Evolutionary conservation across 2,329 filamentous ascomycete species (phyloP), one percentile per base, ranked within the genome.

Genomic region (Aspergillus sp.): DNA sequence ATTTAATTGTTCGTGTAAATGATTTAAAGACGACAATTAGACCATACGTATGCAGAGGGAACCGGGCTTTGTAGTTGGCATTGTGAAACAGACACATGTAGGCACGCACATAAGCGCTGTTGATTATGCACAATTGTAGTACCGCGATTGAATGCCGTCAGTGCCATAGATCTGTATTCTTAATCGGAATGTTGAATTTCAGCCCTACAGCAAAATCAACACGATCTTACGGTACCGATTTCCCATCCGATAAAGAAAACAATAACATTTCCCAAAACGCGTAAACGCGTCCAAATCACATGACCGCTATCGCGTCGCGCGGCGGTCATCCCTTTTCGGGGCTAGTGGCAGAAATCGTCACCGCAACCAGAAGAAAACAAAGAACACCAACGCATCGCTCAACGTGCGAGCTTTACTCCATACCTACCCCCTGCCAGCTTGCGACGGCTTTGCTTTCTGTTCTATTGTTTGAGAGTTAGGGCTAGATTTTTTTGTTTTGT

Each of bases 221-320:
- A 27, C 25, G 3, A 27, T 27, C 25, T 30, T 10, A 19, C 17
- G 17, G 17, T 19, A 30, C 9, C 7, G 15, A 39, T 17, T 22
- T 39, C 37, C 37, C 5, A 9, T 5, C 15, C 37, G 17, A 30
- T 30, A 12, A 30, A 10, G 15, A 19, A 19, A 19, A 2, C 44
- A 53, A 56, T 59, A 50, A 53, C 44, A 53, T 41, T 56, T 56
- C 57, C 57, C 49, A 53, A 59, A 59, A 60, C 57, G 57, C 57
- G 54, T 41, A 13, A 5, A 39, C 37, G 25, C 30, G 17, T 15
- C 9, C 1, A 22, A 30, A 19, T 20, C 33, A 41, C 37, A 32
- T 39, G 37, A 39, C 37, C 15, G 3, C 9, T 7, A n/a, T 32
- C 57, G 57, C 48, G 53, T 43, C 22, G 25, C 27, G 30, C 46